Conservation (phyloP, 106 monocot genomes). For the Dendrobium nobile region DNA sequence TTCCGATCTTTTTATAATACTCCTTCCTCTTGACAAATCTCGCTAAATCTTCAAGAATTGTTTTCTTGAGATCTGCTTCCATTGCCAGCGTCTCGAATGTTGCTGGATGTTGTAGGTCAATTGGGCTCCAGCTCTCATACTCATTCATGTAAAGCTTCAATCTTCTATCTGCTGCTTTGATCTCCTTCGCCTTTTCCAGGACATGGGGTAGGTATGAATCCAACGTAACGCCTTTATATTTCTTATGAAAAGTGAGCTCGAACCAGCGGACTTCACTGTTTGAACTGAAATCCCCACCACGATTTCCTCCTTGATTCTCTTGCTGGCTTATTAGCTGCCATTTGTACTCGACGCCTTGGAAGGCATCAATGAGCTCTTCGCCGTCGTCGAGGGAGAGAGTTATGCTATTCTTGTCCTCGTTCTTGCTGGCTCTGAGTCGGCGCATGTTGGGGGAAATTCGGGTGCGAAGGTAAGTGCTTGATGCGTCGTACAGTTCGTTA, state of each 20-base stretch:
- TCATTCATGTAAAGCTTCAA: slow-evolving; percentile 28
- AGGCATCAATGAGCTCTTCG: slow-evolving; percentile 28
- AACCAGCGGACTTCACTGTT: background rate
- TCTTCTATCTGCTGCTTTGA: slow-evolving; percentile 3
- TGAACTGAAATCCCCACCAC: too few relatives aligned
- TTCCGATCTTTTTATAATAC: slow-evolving; percentile 32
- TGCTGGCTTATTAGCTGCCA: slow-evolving; percentile 21
- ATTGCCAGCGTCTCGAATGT: slow-evolving; percentile 46
- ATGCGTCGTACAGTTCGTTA: slow-evolving; percentile 27
- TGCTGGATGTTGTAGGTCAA: slow-evolving; percentile 29
- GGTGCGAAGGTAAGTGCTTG: slow-evolving; percentile 16
- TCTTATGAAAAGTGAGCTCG: slow-evolving; percentile 33
- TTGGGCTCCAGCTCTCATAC: slow-evolving; percentile 14
- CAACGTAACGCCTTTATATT: slow-evolving; percentile 20
- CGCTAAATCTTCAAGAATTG: slow-evolving; percentile 24
- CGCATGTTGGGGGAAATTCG: slow-evolving; percentile 9
- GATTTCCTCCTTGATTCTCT: background rate
- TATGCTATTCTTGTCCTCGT: slow-evolving; percentile 1
- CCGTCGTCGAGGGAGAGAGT: slow-evolving; percentile 18
- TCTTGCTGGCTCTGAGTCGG: slow-evolving; percentile 22
- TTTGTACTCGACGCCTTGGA: slow-evolving; percentile 22
- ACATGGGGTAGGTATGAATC: slow-evolving; percentile 21
- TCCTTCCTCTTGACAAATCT: slow-evolving; percentile 30
- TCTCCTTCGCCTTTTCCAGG: slow-evolving; percentile 10
- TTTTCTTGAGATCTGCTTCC: slow-evolving; percentile 27